Evolutionary conservation across 495 filamentous ascomycete species (phyloP).

Genomic region (Hypoxylon lenormandii): DNA sequence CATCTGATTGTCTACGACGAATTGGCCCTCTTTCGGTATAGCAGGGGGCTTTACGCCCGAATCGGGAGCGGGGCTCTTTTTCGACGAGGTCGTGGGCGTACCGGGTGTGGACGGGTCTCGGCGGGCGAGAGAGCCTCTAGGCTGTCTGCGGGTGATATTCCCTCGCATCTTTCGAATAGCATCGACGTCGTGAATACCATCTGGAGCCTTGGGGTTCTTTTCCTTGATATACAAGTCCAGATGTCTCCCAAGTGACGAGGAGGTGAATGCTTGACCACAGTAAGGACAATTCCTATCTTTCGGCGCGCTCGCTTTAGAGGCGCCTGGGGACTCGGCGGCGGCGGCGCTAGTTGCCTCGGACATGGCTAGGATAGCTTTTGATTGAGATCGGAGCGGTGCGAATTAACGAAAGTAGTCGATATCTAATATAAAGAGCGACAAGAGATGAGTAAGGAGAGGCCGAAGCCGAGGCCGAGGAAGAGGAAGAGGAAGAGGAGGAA

Average conservation of each 20-base stretch:
- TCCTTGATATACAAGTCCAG: slow-evolving; percentile 89
- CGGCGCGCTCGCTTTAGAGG: slow-evolving; percentile 54
- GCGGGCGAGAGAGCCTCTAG: slow-evolving; percentile 68
- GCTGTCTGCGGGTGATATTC: slow-evolving; percentile 83
- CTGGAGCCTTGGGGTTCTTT: slow-evolving; percentile 83
- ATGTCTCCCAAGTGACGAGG: slow-evolving; percentile 91
- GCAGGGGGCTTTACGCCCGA: slow-evolving; percentile 43
- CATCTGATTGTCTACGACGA: slow-evolving; percentile 64
- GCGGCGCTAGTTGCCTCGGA: slow-evolving; percentile 39
- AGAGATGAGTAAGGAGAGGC: slow-evolving; percentile 10
- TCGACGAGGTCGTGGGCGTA: slow-evolving; percentile 55
- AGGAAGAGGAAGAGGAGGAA: no score
- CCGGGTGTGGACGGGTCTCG: slow-evolving; percentile 64
- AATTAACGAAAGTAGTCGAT: slow-evolving; percentile 13
- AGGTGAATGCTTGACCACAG: slow-evolving; percentile 86
- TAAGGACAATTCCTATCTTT: slow-evolving; percentile 90
- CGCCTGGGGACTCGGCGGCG: slow-evolving; percentile 50
- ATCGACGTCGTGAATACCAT: slow-evolving; percentile 87
- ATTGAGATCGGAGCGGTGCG: slow-evolving; percentile 1
- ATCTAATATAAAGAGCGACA: slow-evolving; percentile 11
- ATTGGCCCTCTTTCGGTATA: slow-evolving; percentile 54
- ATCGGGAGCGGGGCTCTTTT: slow-evolving; percentile 48
- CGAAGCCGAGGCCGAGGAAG: background rate
- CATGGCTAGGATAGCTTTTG: slow-evolving; percentile 28
- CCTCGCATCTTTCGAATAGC: slow-evolving; percentile 84